Evolutionary conservation across 768 basidiomycete genomes (phyloP), one percentile per base, ranked within the genome.

Genomic region (Suillus paluster): DNA sequence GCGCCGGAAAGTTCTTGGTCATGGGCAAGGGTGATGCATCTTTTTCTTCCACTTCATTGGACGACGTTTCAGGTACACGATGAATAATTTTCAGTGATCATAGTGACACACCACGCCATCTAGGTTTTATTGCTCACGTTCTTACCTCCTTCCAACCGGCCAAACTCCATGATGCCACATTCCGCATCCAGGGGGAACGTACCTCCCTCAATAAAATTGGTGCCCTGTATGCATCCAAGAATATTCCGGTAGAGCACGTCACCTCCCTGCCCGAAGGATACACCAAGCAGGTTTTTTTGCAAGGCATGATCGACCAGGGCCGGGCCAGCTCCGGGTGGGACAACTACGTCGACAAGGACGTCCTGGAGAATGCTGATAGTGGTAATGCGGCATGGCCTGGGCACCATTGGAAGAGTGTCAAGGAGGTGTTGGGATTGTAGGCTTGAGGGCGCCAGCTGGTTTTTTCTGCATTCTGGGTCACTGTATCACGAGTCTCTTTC

Each of bases 181-280:
- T 78, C 67, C 77, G 77, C 21, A 69, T 79, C 38, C 64, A 79
- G 60, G 79, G 78, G n/a, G 72, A 78, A 30, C 73, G 75, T 4
- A 64, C 39, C 5, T 68, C 69, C 11, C 66, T 76, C 7, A 56
- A 64, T 21, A 66, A 71, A 0, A 60, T 75, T 21, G 77, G 68
- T 12, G 59, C 68, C 49, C 62, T 77, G 27, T 75, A 74, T 55
- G 73, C 66, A 45, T 66, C 66, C 9, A 53, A 59, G 57, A 14
- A 50, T 27, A 66, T 69, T 15, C 59, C 67, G 10, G 59, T 71
- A 46, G 63, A 12, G 6, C 70, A 67, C 21, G 65, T 74, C 56
- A 58, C 63, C 9, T 62, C 73, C 25, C 69, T 75, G 21, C 74
- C 74, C 0, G 71, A 74, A 41, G 73, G 67, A 19, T 73, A 67